Evolutionary conservation across 345 rosid genomes (phyloP).

Genomic region (Aquilaria yunnanensis): DNA sequence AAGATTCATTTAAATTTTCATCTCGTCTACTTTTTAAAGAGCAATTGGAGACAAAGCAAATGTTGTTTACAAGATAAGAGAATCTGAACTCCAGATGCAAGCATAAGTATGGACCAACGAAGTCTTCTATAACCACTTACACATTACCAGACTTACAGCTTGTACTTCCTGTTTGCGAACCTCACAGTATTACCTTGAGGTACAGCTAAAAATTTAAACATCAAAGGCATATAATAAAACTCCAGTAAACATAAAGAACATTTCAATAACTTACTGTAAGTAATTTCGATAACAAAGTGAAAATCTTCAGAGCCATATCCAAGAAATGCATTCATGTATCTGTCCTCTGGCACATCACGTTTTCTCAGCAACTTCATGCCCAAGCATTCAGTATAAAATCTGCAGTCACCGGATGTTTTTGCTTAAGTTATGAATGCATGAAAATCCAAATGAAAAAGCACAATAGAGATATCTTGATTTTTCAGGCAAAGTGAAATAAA

Average conservation of each 20-base stretch:
- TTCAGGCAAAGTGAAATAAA: neutral
- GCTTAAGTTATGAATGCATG: neutral
- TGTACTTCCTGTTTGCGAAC: no score
- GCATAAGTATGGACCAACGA: no score
- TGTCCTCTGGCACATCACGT: slow-evolving; percentile 98
- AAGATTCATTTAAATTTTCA: no score
- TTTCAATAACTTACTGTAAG: slow-evolving; percentile 57
- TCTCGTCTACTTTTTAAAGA: no score
- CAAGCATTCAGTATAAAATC: slow-evolving; percentile 93
- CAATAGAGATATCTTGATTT: neutral
- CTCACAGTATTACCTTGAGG: no score
- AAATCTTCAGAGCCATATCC: slow-evolving; percentile 99
- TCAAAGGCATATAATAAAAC: no score
- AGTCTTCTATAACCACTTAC: no score
- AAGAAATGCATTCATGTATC: slow-evolving; percentile 92
- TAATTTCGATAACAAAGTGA: slow-evolving; percentile 88
- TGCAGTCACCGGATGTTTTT: slow-evolving; percentile 16
- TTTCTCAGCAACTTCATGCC: slow-evolving; percentile 97
- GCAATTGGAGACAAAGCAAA: no score
- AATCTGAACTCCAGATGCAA: no score
- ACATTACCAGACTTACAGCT: no score
- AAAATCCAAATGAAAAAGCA: neutral
- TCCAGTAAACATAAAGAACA: neutral
- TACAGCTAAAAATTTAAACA: no score
- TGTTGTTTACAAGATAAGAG: no score